Evolutionary conservation across 2,329 filamentous ascomycete genomes (phyloP).

Genomic region (Xylaria sp.): DNA sequence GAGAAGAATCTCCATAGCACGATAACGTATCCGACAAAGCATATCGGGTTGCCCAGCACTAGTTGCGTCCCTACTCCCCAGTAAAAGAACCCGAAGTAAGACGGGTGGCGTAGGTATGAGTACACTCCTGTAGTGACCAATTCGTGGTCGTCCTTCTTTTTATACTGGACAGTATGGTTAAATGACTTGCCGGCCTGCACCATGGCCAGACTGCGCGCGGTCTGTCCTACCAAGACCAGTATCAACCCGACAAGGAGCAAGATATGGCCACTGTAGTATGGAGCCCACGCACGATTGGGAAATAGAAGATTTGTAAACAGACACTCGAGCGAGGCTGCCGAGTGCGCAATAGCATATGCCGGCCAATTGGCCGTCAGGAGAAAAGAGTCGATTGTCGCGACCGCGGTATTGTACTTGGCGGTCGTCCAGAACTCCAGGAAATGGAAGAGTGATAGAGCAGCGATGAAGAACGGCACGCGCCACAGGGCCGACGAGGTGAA

Average conservation of each 20-base stretch:
- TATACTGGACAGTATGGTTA: slow-evolving; percentile 78
- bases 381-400: slow-evolving; percentile 69
- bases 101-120: slow-evolving; percentile 69
- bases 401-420: slow-evolving; percentile 71
- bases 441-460: slow-evolving; percentile 73
- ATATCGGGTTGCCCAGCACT: slow-evolving; percentile 77
- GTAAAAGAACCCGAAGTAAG: slow-evolving; percentile 98
- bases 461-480: slow-evolving; percentile 62
- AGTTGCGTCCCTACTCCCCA: slow-evolving; percentile 95
- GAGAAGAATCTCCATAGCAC: slow-evolving; percentile 86
- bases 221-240: slow-evolving; percentile 66
- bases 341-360: slow-evolving; percentile 78
- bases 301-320: slow-evolving; percentile 54
- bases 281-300: slow-evolving; percentile 44
- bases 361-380: slow-evolving; percentile 80
- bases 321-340: slow-evolving; percentile 68
- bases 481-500: slow-evolving; percentile 46
- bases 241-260: slow-evolving; percentile 54
- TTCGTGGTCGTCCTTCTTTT: slow-evolving; percentile 61
- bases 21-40: slow-evolving; percentile 64
- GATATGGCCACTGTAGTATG: slow-evolving; percentile 38
- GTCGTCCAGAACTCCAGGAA: slow-evolving; percentile 96
- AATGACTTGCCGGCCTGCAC: slow-evolving; percentile 82
- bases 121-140: slow-evolving; percentile 86
- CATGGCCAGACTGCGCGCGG: slow-evolving; percentile 78